Conservation (phyloP, 176 grass and related monocot genomes). For the Coix lacrymajobi region DNA sequence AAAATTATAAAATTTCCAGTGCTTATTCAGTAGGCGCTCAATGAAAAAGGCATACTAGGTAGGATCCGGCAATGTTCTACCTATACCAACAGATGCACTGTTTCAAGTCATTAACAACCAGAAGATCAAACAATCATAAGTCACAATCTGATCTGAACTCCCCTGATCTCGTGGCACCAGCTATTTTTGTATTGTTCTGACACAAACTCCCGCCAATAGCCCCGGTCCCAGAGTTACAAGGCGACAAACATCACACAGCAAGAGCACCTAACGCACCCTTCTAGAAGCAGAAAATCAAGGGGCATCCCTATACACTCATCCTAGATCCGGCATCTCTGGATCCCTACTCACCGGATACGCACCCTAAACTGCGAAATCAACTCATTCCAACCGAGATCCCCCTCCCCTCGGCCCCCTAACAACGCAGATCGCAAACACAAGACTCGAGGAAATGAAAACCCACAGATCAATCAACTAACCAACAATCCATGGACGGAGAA, state of each 20-base stretch:
- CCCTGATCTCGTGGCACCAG: constrained; percentile 4
- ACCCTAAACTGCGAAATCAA: not conserved
- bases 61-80: not conserved
- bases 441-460: not conserved
- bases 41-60: not conserved
- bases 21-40: not conserved
- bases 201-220: not conserved
- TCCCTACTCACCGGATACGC: not conserved
- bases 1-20: not conserved
- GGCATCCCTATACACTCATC: not conserved
- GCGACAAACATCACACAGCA: not conserved
- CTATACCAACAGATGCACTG: not conserved
- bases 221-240: not conserved
- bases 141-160: not conserved
- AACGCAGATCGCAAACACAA: not conserved
- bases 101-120: not conserved
- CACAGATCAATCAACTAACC: not conserved
- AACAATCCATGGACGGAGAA: not conserved
- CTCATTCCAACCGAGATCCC: not conserved
- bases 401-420: not conserved
- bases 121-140: not conserved
- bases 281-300: not conserved
- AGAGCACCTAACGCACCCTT: not conserved
- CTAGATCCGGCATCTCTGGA: constrained; percentile 23
- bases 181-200: not conserved